Evolutionary conservation across 306 rosid genomes (phyloP).

Genomic region (Ammopiptanthus mongolicus): DNA sequence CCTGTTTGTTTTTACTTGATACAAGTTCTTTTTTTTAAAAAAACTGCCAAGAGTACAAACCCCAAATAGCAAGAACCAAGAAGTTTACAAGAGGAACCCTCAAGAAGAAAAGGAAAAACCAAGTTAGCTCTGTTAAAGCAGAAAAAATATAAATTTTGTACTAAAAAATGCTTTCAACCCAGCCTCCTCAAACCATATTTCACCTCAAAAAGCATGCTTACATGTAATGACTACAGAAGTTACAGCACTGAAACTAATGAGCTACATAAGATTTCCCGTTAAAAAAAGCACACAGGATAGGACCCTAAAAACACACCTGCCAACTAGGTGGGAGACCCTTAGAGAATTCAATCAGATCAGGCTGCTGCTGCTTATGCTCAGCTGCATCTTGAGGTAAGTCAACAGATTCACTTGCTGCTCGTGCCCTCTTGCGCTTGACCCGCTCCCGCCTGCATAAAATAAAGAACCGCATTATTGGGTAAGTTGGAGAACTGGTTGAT

Average conservation of each 20-base stretch:
- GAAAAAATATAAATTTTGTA: neutral
- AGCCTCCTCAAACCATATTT: constrained; percentile 7
- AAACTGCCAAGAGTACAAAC: neutral
- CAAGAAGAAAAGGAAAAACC: neutral
- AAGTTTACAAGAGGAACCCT: neutral
- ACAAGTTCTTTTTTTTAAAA: neutral
- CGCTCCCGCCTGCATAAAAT: constrained; percentile 66
- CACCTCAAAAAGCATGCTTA: neutral
- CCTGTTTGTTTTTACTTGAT: neutral
- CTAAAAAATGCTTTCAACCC: neutral
- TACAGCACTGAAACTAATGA: neutral
- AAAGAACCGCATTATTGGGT: neutral
- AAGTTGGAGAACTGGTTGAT: neutral
- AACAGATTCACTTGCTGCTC: constrained; percentile 42
- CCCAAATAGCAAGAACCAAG: neutral
- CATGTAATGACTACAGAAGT: neutral
- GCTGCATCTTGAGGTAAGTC: constrained; percentile 25
- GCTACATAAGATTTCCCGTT: neutral
- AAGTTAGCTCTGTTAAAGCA: neutral
- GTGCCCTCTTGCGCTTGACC: constrained; percentile 80
- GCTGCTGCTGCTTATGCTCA: constrained; percentile 52
- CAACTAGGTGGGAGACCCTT: constrained; percentile 78
- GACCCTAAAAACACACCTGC: constrained; percentile 50
- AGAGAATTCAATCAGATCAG: constrained; percentile 47
- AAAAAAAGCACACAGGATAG: neutral